Evolutionary conservation across 2,329 filamentous ascomycete species (phyloP).

Genomic region (Aureobasidium leucospermi): DNA sequence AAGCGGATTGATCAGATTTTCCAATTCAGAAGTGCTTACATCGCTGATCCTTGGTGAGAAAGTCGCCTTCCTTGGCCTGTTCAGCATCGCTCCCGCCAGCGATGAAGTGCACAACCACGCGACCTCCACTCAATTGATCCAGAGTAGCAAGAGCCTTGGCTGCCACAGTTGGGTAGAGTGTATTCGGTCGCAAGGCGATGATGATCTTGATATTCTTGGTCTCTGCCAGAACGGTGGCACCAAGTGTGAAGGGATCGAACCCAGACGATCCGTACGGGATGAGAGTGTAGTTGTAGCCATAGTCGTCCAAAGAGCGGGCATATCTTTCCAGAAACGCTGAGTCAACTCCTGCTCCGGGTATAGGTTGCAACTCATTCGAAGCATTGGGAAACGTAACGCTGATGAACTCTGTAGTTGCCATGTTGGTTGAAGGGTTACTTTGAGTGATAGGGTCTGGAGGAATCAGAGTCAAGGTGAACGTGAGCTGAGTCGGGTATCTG

Average conservation of each 20-base stretch:
- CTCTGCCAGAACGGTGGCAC: conserved; percentile 49
- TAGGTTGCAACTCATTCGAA: conserved; percentile 49
- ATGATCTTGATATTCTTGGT: conserved; percentile 56
- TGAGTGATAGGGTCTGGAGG: neutral
- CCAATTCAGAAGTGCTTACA: conserved; percentile 22
- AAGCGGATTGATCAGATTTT: too few relatives aligned
- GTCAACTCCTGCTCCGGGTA: conserved; percentile 47
- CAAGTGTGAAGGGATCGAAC: conserved; percentile 52
- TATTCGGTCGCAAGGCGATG: conserved; percentile 56
- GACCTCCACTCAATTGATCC: conserved; percentile 51
- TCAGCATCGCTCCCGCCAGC: conserved; percentile 55
- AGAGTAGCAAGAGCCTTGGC: conserved; percentile 56
- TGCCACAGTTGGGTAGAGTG: conserved; percentile 54
- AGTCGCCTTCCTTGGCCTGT: conserved; percentile 55
- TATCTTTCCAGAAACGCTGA: conserved; percentile 51
- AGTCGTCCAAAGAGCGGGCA: conserved; percentile 51
- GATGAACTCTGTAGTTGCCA: conserved; percentile 46
- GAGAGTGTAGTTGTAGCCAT: conserved; percentile 55
- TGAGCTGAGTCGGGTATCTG: neutral
- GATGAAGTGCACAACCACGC: conserved; percentile 57
- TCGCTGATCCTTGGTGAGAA: conserved; percentile 49
- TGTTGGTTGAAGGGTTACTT: neutral
- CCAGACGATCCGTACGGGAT: conserved; percentile 51
- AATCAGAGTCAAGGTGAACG: neutral
- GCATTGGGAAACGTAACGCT: conserved; percentile 50